Evolutionary conservation across 768 basidiomycete genomes (phyloP), one percentile per base, ranked within the genome.

Genomic region (Phylloporus rhodoxanthus): DNA sequence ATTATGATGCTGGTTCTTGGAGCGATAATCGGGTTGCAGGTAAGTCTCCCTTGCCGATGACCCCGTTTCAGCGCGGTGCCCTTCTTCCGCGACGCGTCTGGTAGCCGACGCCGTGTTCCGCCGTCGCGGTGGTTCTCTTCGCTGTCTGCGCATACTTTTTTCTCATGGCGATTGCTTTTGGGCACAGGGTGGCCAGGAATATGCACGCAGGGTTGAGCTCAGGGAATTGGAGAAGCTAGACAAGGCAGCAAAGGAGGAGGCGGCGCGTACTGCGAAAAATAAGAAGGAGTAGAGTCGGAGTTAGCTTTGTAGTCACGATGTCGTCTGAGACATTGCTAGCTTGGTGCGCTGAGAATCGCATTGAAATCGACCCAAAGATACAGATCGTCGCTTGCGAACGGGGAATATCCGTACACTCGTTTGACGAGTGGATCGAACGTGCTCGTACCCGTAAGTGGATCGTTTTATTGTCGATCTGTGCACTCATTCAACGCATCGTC

Each of bases 171-270:
- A 59, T 39, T 51, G 48, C 41, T 54, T 53, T 50, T 47, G 55
- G 52, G 40, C n/a, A 46, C 70, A 93, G 84, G 84, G 80, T 48
- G 91, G 91, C 19, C 90, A 93, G 62, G 91, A 90, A 71, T 93
- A 86, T 61, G 87, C 87, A 25, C 74, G 72, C 51, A 80, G 85
- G 25, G 55, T 71, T 42, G 87, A 87, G 59, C 76, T 64, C 51
- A 67, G 57, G 56, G 74, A 73, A 47, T 57, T 72, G 53, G 64
- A 62, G 23, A 68, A 60, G 43, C 37, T 75, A 23, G 68, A 75
- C 36, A 73, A 70, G 54, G 74, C 70, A 48, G 64, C 62, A 29
- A 63, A 61, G 47, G 62, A 56, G 47, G 61, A 57, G 50, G 56
- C n/a, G 20, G 28, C 50, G 15, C 32, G 50, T 8, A 36, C 52